Conservation (phyloP, 2,329 filamentous ascomycete genomes). For the Pseudocercospora fijiensis region DNA sequence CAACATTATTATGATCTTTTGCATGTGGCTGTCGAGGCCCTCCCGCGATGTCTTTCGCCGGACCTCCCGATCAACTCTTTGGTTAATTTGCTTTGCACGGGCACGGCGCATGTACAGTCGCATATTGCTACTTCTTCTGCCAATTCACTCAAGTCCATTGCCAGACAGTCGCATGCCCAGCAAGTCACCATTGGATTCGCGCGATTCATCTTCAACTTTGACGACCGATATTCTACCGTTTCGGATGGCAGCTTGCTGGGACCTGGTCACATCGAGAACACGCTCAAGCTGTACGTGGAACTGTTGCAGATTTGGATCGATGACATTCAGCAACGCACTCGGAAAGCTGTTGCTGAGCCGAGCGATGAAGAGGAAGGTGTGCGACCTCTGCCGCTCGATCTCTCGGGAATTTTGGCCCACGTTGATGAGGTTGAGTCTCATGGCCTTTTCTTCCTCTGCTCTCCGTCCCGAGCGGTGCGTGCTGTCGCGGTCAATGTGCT, state of each 20-base stretch:
- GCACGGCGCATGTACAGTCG: constrained; percentile 89
- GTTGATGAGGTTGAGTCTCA: constrained; percentile 97
- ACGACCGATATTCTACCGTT: constrained; percentile 95
- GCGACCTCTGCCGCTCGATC: constrained; percentile 58
- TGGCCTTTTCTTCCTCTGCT: constrained; percentile 94
- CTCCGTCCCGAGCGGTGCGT: constrained; percentile 85
- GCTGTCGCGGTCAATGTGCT: constrained; percentile 90
- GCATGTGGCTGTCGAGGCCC: constrained; percentile 89
- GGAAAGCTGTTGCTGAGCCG: constrained; percentile 65
- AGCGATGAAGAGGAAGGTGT: constrained; percentile 56
- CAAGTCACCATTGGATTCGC: constrained; percentile 96
- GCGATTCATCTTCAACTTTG: constrained; percentile 97
- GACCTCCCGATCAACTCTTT: constrained; percentile 91
- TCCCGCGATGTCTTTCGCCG: constrained; percentile 88
- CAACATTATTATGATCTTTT: constrained; percentile 94
- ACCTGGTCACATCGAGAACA: constrained; percentile 90
- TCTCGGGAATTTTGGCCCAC: constrained; percentile 85
- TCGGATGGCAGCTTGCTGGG: constrained; percentile 96
- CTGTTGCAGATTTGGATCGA: constrained; percentile 96
- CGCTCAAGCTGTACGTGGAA: constrained; percentile 87
- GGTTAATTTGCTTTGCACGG: constrained; percentile 92
- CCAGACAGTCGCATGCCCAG: constrained; percentile 86
- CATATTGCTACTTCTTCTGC: constrained; percentile 92
- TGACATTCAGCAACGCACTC: constrained; percentile 84
- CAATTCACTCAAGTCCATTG: constrained; percentile 91